phyloP scores from a whole-genome alignment of 139 green algal genomes.

The Nannochloris sp. region DNA sequence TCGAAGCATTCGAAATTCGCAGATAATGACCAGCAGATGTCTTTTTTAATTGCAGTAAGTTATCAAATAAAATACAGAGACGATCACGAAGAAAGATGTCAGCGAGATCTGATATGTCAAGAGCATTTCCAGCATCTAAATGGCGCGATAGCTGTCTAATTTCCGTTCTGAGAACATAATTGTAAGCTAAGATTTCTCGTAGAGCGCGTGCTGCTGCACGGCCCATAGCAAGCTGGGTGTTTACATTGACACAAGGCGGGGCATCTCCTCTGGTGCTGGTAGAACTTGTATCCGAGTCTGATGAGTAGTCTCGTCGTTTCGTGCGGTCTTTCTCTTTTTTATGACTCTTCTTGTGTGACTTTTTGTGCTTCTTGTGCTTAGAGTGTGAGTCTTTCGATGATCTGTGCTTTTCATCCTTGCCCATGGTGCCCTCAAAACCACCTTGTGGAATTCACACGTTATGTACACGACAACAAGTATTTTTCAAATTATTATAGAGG shows the following conservation, averaged over 20 bases:
- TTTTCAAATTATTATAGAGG: too few relatives aligned
- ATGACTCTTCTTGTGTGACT: constrained; percentile 3
- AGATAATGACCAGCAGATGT: constrained; percentile 26
- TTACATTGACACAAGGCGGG: background rate
- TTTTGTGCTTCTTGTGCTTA: constrained; percentile 14
- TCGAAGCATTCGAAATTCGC: background rate
- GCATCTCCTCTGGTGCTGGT: background rate
- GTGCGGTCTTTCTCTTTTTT: constrained; percentile 4
- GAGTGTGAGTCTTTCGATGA: too few relatives aligned
- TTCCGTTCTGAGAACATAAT: constrained; percentile 17
- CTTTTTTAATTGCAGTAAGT: constrained; percentile 27
- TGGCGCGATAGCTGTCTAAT: constrained; percentile 25
- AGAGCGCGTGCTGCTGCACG: constrained; percentile 6
- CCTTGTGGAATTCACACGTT: too few relatives aligned
- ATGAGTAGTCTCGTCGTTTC: background rate
- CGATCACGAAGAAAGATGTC: constrained; percentile 17
- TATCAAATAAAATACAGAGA: constrained; percentile 24
- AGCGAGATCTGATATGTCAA: constrained; percentile 29
- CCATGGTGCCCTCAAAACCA: constrained; percentile 1
- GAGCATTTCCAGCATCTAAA: constrained; percentile 27
- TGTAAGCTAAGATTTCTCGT: constrained; percentile 24
- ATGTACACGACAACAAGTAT: too few relatives aligned
- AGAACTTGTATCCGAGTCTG: background rate
- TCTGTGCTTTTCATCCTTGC: constrained; percentile 12
- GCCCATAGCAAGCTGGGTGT: constrained; percentile 14